Base-by-base conservation (phyloP, 257 asterid genomes). In the Lithospermum erythrorhizon region DNA sequence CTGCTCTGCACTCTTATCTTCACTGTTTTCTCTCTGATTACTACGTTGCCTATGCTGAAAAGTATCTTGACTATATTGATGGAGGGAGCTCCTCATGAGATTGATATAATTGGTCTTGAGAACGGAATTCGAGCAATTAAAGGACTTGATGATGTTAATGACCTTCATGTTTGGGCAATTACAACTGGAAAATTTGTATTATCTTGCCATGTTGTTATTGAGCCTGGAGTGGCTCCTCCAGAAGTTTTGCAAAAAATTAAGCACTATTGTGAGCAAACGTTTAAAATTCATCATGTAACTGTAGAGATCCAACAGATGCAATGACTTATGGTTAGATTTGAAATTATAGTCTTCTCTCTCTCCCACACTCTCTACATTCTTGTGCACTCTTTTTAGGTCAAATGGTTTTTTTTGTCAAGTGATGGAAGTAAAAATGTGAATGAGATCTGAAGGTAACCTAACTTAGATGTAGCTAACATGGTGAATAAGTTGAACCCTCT, bases 141-240 rank as follows among this genome's bases (percentile, higher is more conserved):
- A 30, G 97, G 95, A 53, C 74, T 89, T 54, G 49, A 57, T 24
- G 87, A 71, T 61, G 81, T 86, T 59, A 91, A 83, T 49, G 97
- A 89, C 73, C 85, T 89, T 57, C 97, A 89, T 67, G 77, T 81
- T 59, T 89, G 97, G 97, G 80, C 83, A 10, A 79, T 83, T 57
- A 82, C 89, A 2, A 30, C 73, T 3, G 91, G 91, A 6, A 89
- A 84, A 70, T 64, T 61, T 54, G 87, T 81, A 27, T 29, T 86
- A 68, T 65, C 87, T 53, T 86, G 97, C 70, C 95, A 89, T 65
- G 77, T 84, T 41, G 78, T 70, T 61, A 63, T 75, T 52, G 83
- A 73, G 51, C 70, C 78, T 17, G 89, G 73, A 48, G 76, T 72
- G 16, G 24, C 73, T 55, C 71, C 79, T n/a, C 70, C 63, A 58